Percentiles rank a stretch among this genome's conserved stretches.
Evolutionary conservation across 2,329 filamentous ascomycete species (phyloP).

Genomic region (Stachybotrys echinatus): DNA sequence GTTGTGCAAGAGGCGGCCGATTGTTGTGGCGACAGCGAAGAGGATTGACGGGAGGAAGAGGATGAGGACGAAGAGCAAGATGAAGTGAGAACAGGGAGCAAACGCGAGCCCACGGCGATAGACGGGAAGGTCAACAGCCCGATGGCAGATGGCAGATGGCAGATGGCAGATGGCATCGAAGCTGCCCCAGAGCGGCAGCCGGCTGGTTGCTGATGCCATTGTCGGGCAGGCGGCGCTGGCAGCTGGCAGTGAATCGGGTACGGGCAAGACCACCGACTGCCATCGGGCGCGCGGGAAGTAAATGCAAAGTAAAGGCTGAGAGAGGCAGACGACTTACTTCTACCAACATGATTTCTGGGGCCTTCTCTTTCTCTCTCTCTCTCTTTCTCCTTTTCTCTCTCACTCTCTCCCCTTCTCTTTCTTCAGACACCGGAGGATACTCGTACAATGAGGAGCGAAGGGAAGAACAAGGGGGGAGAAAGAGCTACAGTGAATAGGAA

Average conservation of each 20-base stretch:
- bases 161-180: not conserved
- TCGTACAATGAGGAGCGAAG: not conserved
- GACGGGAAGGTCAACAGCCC: not conserved
- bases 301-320: not conserved
- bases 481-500: not conserved
- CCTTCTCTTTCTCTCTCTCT: conserved; percentile 5
- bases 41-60: not conserved
- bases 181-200: not conserved
- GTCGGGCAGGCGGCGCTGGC: not conserved
- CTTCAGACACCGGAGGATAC: not conserved
- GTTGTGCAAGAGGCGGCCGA: too few relatives aligned
- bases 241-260: not conserved
- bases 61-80: not conserved
- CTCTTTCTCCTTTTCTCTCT: conserved; percentile 7
- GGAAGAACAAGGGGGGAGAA: not conserved
- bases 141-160: not conserved
- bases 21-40: too few relatives aligned
- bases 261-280: not conserved
- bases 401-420: conserved; percentile 10
- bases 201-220: not conserved
- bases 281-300: not conserved
- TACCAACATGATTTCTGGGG: conserved; percentile 21
- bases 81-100: not conserved
- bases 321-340: conserved; percentile 16
- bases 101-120: not conserved